Evolutionary conservation across 1,284 basidiomycete genomes (phyloP).

Genomic region (Coniferiporia sulphurascens): DNA sequence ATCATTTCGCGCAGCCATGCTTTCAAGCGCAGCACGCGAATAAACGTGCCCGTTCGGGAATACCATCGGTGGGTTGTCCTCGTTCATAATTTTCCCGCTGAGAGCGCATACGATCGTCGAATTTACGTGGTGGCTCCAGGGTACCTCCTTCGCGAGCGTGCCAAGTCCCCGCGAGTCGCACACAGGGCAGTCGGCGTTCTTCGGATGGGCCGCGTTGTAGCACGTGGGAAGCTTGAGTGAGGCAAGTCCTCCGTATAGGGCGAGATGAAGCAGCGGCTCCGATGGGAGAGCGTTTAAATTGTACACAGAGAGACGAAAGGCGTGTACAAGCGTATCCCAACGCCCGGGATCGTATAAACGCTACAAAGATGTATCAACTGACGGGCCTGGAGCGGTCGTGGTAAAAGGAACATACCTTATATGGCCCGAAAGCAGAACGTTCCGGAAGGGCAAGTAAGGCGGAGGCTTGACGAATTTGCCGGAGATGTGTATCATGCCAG

Average conservation of each 20-base stretch:
- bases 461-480: slow-evolving; percentile 74
- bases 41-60: slow-evolving; percentile 93
- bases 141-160: slow-evolving; percentile 79
- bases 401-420: slow-evolving; percentile 45
- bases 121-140: slow-evolving; percentile 90
- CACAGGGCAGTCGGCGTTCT: slow-evolving; percentile 88
- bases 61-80: slow-evolving; percentile 86
- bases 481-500: slow-evolving; percentile 79
- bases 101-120: slow-evolving; percentile 92
- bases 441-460: slow-evolving; percentile 73
- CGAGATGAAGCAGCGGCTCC: slow-evolving; percentile 80
- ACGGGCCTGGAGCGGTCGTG: not conserved
- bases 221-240: slow-evolving; percentile 83
- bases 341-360: slow-evolving; percentile 76
- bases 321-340: slow-evolving; percentile 69
- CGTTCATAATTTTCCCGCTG: slow-evolving; percentile 92
- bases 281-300: slow-evolving; percentile 81
- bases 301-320: slow-evolving; percentile 84
- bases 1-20: slow-evolving; percentile 75
- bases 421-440: slow-evolving; percentile 60
- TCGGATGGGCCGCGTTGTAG: slow-evolving; percentile 47
- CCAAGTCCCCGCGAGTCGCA: slow-evolving; percentile 75
- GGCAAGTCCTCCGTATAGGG: slow-evolving; percentile 84
- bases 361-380: slow-evolving; percentile 35
- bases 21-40: slow-evolving; percentile 78